Evolutionary conservation across 1,139 yeast species (phyloP).

Genomic region (Lodderomyces elongisporus): DNA sequence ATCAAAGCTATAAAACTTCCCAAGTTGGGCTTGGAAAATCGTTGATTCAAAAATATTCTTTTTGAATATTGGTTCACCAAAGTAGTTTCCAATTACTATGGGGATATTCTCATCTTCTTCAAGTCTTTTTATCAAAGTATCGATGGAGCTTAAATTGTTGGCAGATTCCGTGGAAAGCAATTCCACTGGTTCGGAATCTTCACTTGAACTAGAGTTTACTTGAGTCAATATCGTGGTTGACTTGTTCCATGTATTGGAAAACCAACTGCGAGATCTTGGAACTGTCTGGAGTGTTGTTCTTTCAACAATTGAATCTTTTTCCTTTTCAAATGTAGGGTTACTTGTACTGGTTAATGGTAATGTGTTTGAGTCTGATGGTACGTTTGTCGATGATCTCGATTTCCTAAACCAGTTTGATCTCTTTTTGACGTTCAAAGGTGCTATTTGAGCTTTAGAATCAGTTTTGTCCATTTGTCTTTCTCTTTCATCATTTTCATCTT

Average conservation of each 20-base stretch:
- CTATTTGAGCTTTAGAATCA: too few species aligned
- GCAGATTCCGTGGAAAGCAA: slow-evolving; percentile 8
- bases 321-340: too few species aligned
- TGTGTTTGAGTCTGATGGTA: background rate
- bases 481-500: too few species aligned
- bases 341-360: too few species aligned
- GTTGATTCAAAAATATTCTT: slow-evolving; percentile 4
- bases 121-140: slow-evolving; percentile 2
- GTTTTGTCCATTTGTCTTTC: too few species aligned
- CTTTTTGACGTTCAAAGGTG: too few species aligned
- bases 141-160: slow-evolving; percentile 1
- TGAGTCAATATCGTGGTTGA: background rate
- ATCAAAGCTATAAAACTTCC: slow-evolving; percentile 4
- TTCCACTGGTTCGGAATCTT: slow-evolving; percentile 5
- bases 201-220: slow-evolving; percentile 3
- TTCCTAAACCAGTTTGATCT: background rate
- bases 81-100: slow-evolving; percentile 9
- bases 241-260: background rate
- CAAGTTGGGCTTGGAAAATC: slow-evolving; percentile 3
- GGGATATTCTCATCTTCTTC: slow-evolving; percentile 9
- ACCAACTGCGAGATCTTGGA: slow-evolving; percentile 5
- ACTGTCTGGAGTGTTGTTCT: background rate
- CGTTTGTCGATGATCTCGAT: background rate
- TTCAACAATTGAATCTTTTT: too few species aligned
- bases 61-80: slow-evolving; percentile 9